Conservation (phyloP, 106 monocot species). For the Alisma plantagoaquatica region DNA sequence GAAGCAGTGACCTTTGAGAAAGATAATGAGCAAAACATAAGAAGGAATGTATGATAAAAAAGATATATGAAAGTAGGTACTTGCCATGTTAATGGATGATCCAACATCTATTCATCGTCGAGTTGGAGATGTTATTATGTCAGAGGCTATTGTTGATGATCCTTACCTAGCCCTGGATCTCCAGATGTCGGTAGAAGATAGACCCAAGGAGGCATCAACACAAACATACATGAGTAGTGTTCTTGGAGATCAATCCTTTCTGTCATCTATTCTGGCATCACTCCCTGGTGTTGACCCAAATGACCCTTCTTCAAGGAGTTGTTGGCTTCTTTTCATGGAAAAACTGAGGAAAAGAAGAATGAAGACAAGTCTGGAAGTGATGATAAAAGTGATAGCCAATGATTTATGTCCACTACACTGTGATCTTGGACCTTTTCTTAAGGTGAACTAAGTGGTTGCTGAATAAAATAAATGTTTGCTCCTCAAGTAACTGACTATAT, state of each 20-base stretch:
- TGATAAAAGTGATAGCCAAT: no score
- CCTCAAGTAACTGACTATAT: no score
- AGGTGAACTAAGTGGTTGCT: no score
- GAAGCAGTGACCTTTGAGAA: slow-evolving; percentile 32
- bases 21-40: slow-evolving; percentile 33
- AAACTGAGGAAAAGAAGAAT: no score
- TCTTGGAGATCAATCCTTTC: slow-evolving; percentile 79
- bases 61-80: slow-evolving; percentile 56
- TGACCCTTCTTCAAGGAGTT: slow-evolving; percentile 69
- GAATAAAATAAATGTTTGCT: no score
- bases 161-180: slow-evolving; percentile 64
- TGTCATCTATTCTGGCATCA: slow-evolving; percentile 86
- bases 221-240: slow-evolving; percentile 72
- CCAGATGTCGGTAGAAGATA: slow-evolving; percentile 82
- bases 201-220: slow-evolving; percentile 27
- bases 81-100: slow-evolving; percentile 85
- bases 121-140: slow-evolving; percentile 39
- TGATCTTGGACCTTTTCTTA: no score
- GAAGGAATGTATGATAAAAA: slow-evolving; percentile 60
- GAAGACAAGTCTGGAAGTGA: no score
- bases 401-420: no score
- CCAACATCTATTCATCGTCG: slow-evolving; percentile 12
- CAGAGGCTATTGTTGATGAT: slow-evolving; percentile 40
- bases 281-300: slow-evolving; percentile 90
- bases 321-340: slow-evolving; percentile 67